Base-by-base conservation (phyloP, 306 rosid genomes). In the Prunus dulcis region DNA sequence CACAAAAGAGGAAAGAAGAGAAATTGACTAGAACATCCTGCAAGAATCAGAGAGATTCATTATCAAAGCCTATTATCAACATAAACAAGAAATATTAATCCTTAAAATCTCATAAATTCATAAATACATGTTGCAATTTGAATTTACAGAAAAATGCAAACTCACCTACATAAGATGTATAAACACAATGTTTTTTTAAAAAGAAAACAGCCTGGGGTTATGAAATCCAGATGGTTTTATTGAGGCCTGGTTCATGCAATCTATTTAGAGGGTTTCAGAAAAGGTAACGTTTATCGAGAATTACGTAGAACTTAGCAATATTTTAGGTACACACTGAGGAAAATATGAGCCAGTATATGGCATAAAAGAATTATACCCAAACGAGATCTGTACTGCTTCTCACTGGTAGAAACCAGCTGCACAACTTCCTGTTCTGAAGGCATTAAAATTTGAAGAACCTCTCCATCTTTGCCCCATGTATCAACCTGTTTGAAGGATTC, bases 391-490 rank as follows among this genome's bases (percentile, higher is more conserved):
- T 76, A 77, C 32, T 84, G 87, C 87, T 84, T 81, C 88, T 87
- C 85, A 71, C 93, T 80, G 32, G 87, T 56, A 74, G 93, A 85
- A 69, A 90, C 88, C 76, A 94, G 76, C 84, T 86, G 78, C 55
- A 79, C 73, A 45, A 85, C 90, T 84, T 94, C 89, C 78, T 85
- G 85, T 76, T 88, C 87, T 20, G 93, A 87, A 72, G 97, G 97
- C 83, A 89, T 71, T 20, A 5, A 60, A 62, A 94, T 81, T 82
- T 85, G 85, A 88, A 88, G 70, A 82, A 76, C 87, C 79, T 94
- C 96, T 77, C 96, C 98, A 84, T 94, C 98, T 72, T 72, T 83
- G 73, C 93, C 96, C 93, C 96, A 79, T 6, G 87, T 52, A 49
- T 89, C 97, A 87, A 89, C 83, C 98, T 94, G 84, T 69, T 73